These are phyloP conservation scores for Daedaleopsis sinensis DNA, from an alignment of 768 basidiomycete species.

Conservation along the genomic window DNA sequence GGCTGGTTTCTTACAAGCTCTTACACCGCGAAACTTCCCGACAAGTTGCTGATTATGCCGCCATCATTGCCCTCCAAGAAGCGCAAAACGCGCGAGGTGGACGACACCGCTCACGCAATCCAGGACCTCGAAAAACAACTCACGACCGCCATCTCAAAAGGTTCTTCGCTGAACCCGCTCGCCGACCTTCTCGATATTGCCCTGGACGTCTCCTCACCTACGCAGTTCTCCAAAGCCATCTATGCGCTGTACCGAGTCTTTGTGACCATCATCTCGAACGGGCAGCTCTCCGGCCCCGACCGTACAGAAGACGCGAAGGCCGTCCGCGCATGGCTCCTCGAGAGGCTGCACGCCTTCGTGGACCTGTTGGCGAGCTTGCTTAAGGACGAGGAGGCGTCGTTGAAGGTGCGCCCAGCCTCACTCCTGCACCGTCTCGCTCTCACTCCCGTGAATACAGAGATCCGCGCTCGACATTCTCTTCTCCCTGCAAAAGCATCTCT, in stretches of 20 bases:
- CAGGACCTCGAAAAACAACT: constrained; percentile 59
- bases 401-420: constrained; percentile 53
- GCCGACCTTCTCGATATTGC: constrained; percentile 73
- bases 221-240: constrained; percentile 69
- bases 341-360: constrained; percentile 69
- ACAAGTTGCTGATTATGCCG: constrained; percentile 10
- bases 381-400: constrained; percentile 72
- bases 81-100: constrained; percentile 23
- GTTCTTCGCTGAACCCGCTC: constrained; percentile 74
- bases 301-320: constrained; percentile 56
- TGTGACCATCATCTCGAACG: constrained; percentile 59
- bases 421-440: background rate
- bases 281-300: constrained; percentile 50
- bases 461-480: constrained; percentile 21
- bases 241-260: constrained; percentile 86
- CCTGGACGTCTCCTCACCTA: constrained; percentile 48
- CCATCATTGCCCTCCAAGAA: constrained; percentile 29
- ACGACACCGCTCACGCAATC: constrained; percentile 29
- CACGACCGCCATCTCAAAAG: constrained; percentile 51
- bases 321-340: constrained; percentile 82
- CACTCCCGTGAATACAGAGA: constrained; percentile 1
- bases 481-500: constrained; percentile 24
- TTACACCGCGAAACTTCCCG: constrained; percentile 1
- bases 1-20: constrained; percentile 3
- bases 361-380: constrained; percentile 70